Conservation (phyloP, 345 rosid species). For the Eutrema japonicum region DNA sequence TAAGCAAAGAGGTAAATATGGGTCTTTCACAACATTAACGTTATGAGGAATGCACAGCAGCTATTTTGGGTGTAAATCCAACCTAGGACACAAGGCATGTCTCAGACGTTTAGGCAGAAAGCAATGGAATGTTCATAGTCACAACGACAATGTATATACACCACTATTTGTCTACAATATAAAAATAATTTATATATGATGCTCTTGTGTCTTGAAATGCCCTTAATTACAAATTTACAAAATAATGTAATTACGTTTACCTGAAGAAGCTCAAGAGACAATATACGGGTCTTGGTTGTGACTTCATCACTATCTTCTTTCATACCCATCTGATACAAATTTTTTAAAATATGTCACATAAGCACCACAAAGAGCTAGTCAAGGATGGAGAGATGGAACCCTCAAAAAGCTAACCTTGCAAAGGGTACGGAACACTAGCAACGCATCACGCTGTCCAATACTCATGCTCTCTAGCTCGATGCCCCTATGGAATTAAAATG, state of each 20-base stretch:
- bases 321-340: slow-evolving; percentile 86
- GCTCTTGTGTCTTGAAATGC: slow-evolving; percentile 26
- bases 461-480: slow-evolving; percentile 95
- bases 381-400: slow-evolving; percentile 23
- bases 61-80: slow-evolving; percentile 30
- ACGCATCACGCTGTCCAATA: slow-evolving; percentile 93
- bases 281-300: slow-evolving; percentile 83
- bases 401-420: slow-evolving; percentile 76
- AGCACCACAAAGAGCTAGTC: slow-evolving; percentile 38
- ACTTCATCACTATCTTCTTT: slow-evolving; percentile 97
- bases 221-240: slow-evolving; percentile 21
- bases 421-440: slow-evolving; percentile 91
- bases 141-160: slow-evolving; percentile 12
- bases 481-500: slow-evolving; percentile 56
- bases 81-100: slow-evolving; percentile 12
- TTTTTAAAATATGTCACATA: slow-evolving; percentile 30
- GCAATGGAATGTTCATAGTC: slow-evolving; percentile 17
- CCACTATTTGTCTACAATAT: slow-evolving; percentile 7
- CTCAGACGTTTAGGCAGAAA: slow-evolving; percentile 27
- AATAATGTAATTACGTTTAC: slow-evolving; percentile 47
- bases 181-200: not conserved
- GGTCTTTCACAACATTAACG: slow-evolving; percentile 17
- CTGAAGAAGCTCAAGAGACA: slow-evolving; percentile 99
- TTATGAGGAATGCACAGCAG: slow-evolving; percentile 21
- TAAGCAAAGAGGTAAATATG: slow-evolving; percentile 9